Conservation (phyloP, 106 monocot species). For the Chionographis japonica region DNA sequence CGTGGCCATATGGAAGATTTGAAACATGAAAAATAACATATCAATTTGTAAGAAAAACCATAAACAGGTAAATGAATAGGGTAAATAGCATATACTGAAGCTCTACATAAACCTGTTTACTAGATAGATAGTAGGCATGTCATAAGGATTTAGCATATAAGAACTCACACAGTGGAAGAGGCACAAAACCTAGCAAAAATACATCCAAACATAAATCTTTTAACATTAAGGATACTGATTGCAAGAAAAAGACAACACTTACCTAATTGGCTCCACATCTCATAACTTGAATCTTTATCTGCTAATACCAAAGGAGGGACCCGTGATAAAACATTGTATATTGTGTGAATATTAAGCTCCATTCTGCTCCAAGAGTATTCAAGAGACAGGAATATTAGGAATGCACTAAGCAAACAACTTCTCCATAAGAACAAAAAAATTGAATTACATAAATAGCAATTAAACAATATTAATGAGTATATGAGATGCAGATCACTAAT, state of each 20-base stretch:
- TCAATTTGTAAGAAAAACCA: too few species aligned
- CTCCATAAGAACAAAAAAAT: not conserved
- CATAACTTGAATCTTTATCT: constrained; percentile 32
- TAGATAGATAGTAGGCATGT: not conserved
- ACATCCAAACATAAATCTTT: not conserved
- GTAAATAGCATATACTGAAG: too few species aligned
- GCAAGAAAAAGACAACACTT: constrained; percentile 3
- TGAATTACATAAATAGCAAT: not conserved
- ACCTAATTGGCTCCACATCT: constrained; percentile 73
- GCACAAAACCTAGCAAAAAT: too few species aligned
- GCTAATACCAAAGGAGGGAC: constrained; percentile 42
- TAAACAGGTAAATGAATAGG: too few species aligned
- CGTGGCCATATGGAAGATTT: too few species aligned
- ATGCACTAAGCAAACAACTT: not conserved
- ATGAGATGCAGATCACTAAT: not conserved
- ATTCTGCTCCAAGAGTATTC: constrained; percentile 14
- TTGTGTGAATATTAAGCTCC: constrained; percentile 21
- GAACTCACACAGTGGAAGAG: not conserved
- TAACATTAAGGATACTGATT: not conserved
- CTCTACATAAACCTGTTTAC: not conserved
- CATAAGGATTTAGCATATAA: too few species aligned
- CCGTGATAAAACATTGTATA: constrained; percentile 44
- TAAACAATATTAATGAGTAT: not conserved
- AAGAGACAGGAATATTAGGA: not conserved
- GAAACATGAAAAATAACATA: too few species aligned